These are phyloP conservation scores for Neurospora sp. DNA, from an alignment of 495 filamentous ascomycete genomes.

Conservation along the genomic window DNA sequence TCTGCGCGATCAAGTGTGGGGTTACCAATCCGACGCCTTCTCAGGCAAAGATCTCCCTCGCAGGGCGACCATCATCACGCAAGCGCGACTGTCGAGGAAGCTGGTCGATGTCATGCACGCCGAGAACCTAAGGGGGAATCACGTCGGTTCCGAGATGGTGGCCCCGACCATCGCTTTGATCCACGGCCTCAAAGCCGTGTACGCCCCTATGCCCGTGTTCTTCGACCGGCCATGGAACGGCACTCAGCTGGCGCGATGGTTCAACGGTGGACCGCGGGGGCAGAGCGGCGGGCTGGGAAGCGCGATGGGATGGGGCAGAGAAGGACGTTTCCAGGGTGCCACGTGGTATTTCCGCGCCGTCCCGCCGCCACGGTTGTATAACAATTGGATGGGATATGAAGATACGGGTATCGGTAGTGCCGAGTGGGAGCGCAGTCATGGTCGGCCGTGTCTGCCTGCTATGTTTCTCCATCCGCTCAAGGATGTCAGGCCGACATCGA, in stretches of 20 bases:
- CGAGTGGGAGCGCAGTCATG: slow-evolving; percentile 43
- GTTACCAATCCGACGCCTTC: slow-evolving; percentile 43
- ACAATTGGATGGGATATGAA: slow-evolving; percentile 53
- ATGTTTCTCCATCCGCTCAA: slow-evolving; percentile 48
- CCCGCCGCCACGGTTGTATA: slow-evolving; percentile 47
- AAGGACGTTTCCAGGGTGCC: slow-evolving; percentile 44
- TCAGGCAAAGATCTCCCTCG: slow-evolving; percentile 44
- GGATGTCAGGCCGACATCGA: slow-evolving; percentile 33
- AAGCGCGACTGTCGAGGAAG: slow-evolving; percentile 50
- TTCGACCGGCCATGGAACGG: slow-evolving; percentile 51
- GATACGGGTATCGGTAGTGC: slow-evolving; percentile 38
- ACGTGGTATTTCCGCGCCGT: slow-evolving; percentile 49
- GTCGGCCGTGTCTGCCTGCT: slow-evolving; percentile 44
- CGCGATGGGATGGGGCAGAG: slow-evolving; percentile 41
- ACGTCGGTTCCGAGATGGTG: slow-evolving; percentile 61
- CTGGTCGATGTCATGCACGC: slow-evolving; percentile 57
- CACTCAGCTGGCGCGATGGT: slow-evolving; percentile 44
- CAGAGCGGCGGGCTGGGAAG: slow-evolving; percentile 37
- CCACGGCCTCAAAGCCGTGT: slow-evolving; percentile 64
- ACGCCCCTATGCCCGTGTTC: slow-evolving; percentile 60
- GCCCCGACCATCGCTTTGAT: slow-evolving; percentile 53
- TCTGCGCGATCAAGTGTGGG: slow-evolving; percentile 50
- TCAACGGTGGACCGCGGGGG: slow-evolving; percentile 48
- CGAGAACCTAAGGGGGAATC: slow-evolving; percentile 49
- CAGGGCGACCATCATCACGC: slow-evolving; percentile 56